Conservation (phyloP, 139 green algal species). For the Chlorella sp. region DNA sequence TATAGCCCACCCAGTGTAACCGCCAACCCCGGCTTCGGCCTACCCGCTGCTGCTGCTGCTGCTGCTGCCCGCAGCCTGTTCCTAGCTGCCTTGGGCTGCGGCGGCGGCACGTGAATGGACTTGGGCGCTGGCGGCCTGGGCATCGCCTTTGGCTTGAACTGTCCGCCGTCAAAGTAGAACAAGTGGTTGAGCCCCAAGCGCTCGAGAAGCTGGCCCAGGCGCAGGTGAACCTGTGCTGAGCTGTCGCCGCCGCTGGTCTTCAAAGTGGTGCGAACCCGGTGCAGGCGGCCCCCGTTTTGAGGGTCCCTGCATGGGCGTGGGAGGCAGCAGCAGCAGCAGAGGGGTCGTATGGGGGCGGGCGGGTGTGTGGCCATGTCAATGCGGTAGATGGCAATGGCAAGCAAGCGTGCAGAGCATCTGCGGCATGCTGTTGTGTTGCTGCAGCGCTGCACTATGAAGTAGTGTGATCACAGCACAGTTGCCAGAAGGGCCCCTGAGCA, state of each 20-base stretch:
- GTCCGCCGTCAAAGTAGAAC: constrained; percentile 35
- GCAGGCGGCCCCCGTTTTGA: not conserved
- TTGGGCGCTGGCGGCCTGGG: not conserved
- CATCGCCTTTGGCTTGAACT: constrained; percentile 17
- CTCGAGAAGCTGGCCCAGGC: constrained; percentile 8
- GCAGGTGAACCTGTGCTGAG: not conserved
- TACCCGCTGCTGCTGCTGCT: no score
- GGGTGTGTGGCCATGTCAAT: no score
- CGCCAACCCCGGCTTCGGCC: no score
- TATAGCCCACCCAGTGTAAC: not conserved
- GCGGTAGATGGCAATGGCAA: no score
- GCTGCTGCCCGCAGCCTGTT: not conserved
- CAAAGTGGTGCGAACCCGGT: constrained; percentile 2
- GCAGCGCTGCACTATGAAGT: not conserved
- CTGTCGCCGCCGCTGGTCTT: constrained; percentile 39
- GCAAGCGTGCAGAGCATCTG: not conserved
- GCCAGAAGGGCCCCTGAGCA: no score
- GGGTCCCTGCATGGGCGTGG: not conserved
- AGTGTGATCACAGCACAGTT: not conserved
- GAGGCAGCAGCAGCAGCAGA: not conserved
- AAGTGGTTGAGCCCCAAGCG: not conserved
- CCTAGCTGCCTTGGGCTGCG: not conserved
- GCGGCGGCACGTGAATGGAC: not conserved
- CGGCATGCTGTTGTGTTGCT: no score
- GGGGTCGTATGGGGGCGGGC: not conserved